Conservation (phyloP, 2,329 filamentous ascomycete genomes). For the Xylariaceae sp. region DNA sequence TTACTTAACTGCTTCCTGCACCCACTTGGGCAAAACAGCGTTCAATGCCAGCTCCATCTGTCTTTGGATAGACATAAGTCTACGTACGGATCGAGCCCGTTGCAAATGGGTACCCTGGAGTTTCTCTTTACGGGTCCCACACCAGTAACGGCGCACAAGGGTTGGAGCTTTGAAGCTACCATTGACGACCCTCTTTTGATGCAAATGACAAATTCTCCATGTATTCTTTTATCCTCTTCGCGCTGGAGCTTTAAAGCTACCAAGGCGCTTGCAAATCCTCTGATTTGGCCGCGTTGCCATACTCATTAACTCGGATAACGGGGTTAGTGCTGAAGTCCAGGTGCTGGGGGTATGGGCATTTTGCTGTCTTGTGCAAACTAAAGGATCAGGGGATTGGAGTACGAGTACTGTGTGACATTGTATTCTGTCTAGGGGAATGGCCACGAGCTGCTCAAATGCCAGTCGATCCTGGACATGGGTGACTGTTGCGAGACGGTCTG, state of each 20-base stretch:
- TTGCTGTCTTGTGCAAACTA: conserved; percentile 30
- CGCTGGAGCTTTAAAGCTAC: conserved; percentile 63
- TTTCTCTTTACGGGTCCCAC: conserved; percentile 2
- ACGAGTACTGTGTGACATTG: conserved; percentile 25
- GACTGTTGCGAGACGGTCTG: neutral
- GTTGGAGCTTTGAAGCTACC: conserved; percentile 47
- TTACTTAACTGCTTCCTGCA: conserved; percentile 14
- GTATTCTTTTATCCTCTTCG: conserved; percentile 28
- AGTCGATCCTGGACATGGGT: neutral
- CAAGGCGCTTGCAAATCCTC: conserved; percentile 44
- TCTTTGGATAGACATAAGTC: conserved; percentile 6
- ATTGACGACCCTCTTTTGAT: conserved; percentile 39
- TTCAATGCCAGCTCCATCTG: conserved; percentile 9
- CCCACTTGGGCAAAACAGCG: conserved; percentile 19
- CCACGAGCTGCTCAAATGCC: conserved; percentile 17
- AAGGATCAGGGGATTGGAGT: conserved; percentile 19
- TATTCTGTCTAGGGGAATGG: conserved; percentile 19
- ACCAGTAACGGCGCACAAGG: conserved; percentile 29
- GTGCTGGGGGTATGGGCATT: conserved; percentile 23
- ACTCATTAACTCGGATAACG: conserved; percentile 32
- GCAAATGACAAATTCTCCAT: conserved; percentile 28
- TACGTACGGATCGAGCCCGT: conserved; percentile 8
- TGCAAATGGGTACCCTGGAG: neutral
- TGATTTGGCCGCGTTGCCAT: conserved; percentile 28
- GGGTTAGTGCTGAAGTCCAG: conserved; percentile 29